Base-by-base conservation (phyloP, 2,329 filamentous ascomycete genomes). In the Talaromyces sp. region DNA sequence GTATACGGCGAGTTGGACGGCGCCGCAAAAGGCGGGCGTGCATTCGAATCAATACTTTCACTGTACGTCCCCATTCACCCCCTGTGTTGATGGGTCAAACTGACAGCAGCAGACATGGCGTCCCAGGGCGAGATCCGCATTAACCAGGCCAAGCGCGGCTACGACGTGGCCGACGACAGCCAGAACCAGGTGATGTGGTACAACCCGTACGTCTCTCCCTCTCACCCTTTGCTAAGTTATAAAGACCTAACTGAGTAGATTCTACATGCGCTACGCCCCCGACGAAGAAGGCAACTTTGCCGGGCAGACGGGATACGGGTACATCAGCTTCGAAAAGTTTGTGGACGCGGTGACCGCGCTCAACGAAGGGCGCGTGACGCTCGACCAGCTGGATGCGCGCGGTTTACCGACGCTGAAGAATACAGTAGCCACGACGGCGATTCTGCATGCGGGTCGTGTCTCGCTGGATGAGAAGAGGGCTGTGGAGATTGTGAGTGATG, bases 21-120 rank as follows among this genome's bases (percentile, higher is more conserved):
- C 93, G 7, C 92, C 93, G 12, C 90, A 95, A 73, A 90, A 88
- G 69, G 92, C 92, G 0, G 92, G 93, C 55, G 92, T 97, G n/a
- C 93, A 97, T 78, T 93, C 89, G 1, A 96, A 96, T 75, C 92
- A 97, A 79, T 94, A 96, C 78, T 97, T 97, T 81, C 92, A 97
- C 77, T 96, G 76, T 79, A 70, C 31, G 74, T 67, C 29, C 48
- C 24, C 27, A 43, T 9, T 11, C 35, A 29, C 46, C 7, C 21
- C 3, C 27, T 7, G 19, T 56, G 29, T 48, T 55, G 51, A 27
- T 5, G 52, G 4, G 27, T 31, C 17, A 24, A n/a, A 11, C 56
- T 63, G 19, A 61, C 63, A 41, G 19, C 19, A n/a, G 27, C 41
- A 79, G 76, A 94, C 79, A 88, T 97, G 79, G 92, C 85, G 3